phyloP scores from a whole-genome alignment of 2,329 filamentous ascomycete genomes.

The Apiospora sp. region DNA sequence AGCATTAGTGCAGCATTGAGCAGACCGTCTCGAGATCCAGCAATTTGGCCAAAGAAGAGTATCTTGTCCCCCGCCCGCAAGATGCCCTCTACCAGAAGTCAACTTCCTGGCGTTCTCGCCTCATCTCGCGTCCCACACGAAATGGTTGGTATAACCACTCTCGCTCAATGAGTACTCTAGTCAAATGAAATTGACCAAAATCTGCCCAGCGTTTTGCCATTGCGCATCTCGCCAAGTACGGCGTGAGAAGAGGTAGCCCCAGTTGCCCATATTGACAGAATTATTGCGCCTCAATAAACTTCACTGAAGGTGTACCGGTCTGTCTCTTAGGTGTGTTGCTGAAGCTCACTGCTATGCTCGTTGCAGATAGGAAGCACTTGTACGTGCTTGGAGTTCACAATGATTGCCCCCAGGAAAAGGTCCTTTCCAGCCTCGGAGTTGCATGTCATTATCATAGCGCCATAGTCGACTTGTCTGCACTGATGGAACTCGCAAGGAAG shows the following conservation, averaged over 20 bases:
- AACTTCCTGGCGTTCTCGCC: neutral
- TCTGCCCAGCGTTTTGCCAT: neutral
- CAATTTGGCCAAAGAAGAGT: neutral
- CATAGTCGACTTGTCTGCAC: constrained; percentile 38
- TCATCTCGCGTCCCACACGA: neutral
- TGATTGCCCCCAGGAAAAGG: neutral
- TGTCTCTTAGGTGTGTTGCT: constrained; percentile 35
- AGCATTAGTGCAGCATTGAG: constrained; percentile 38
- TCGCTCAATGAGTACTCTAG: neutral
- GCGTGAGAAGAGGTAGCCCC: neutral
- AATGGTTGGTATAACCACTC: neutral
- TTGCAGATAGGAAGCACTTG: constrained; percentile 34
- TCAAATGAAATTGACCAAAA: neutral
- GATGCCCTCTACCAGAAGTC: neutral
- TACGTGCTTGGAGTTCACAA: constrained; percentile 2
- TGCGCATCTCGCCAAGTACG: neutral
- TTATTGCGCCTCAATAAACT: neutral
- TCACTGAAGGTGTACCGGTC: constrained; percentile 21
- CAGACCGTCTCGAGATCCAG: neutral
- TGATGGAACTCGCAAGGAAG: constrained; percentile 37
- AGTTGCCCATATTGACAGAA: constrained; percentile 4
- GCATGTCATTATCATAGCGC: constrained; percentile 34
- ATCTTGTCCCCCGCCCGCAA: constrained; percentile 22
- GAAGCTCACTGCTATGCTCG: constrained; percentile 63
- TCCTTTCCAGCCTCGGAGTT: constrained; percentile 32